phyloP scores from a whole-genome alignment of 1,284 basidiomycete genomes.

The Marasmius tenuissimus region DNA sequence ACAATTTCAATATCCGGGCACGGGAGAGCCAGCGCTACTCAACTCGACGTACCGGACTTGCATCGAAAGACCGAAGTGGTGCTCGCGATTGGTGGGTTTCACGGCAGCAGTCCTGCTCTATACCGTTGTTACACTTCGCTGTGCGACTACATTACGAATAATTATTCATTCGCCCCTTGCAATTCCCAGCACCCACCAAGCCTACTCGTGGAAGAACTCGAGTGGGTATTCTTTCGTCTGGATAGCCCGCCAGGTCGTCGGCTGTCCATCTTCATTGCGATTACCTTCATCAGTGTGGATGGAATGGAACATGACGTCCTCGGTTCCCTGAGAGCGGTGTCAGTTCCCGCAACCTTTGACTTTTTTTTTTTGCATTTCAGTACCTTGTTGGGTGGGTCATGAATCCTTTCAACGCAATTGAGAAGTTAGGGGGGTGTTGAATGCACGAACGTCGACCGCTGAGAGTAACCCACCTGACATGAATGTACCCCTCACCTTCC shows the following conservation, averaged over 20 bases:
- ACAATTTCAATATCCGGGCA: too few species aligned
- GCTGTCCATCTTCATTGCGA: conserved; percentile 48
- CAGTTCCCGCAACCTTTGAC: not conserved
- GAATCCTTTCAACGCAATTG: conserved; percentile 43
- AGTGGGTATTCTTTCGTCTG: conserved; percentile 58
- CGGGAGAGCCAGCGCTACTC: too few species aligned
- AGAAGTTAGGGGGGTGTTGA: conserved; percentile 2
- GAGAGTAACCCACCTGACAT: conserved; percentile 57
- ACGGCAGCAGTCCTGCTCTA: too few species aligned
- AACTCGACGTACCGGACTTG: too few species aligned
- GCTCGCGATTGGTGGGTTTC: too few species aligned
- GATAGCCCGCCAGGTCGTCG: conserved; percentile 62
- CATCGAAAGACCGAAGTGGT: too few species aligned
- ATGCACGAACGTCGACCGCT: not conserved
- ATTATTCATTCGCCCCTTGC: too few species aligned
- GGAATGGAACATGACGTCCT: conserved; percentile 71
- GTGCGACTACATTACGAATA: too few species aligned
- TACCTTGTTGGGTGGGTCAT: conserved; percentile 74
- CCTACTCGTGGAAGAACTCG: conserved; percentile 72
- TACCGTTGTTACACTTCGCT: too few species aligned
- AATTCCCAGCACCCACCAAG: too few species aligned
- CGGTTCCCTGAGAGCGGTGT: conserved; percentile 45
- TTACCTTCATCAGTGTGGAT: conserved; percentile 67
- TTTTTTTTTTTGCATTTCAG: conserved; percentile 13
- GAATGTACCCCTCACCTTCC: conserved; percentile 65